Evolutionary conservation across 768 basidiomycete genomes (phyloP).

Genomic region (Kwoniella bestiolae): DNA sequence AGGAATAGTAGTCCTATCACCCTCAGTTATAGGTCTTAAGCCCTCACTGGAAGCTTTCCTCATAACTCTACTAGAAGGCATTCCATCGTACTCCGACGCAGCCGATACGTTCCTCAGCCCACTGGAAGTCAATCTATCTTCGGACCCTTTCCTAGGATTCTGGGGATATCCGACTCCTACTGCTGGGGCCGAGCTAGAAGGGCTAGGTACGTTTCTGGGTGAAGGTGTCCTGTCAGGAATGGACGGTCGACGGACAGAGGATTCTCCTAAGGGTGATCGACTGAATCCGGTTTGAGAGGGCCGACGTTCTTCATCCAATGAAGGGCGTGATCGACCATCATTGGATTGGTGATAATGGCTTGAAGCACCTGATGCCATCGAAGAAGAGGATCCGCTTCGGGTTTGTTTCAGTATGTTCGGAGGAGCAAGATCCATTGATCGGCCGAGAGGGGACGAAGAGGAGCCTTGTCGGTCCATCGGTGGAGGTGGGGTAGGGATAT

Average conservation of each 20-base stretch:
- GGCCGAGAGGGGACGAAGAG: slow-evolving; percentile 26
- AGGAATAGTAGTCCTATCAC: not conserved
- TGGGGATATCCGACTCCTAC: slow-evolving; percentile 16
- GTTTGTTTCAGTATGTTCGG: slow-evolving; percentile 26
- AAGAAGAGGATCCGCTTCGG: slow-evolving; percentile 45
- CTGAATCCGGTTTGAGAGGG: slow-evolving; percentile 24
- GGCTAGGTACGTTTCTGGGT: slow-evolving; percentile 7
- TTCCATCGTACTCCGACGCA: slow-evolving; percentile 19
- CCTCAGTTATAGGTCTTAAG: slow-evolving; percentile 15
- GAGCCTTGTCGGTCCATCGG: slow-evolving; percentile 21
- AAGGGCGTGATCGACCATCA: slow-evolving; percentile 22
- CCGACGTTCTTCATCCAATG: slow-evolving; percentile 34
- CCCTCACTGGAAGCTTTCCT: slow-evolving; percentile 17
- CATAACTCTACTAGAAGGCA: not conserved
- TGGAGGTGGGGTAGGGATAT: slow-evolving; percentile 9
- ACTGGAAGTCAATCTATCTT: slow-evolving; percentile 19
- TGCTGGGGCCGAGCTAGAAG: not conserved
- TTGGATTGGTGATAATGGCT: slow-evolving; percentile 29
- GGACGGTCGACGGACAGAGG: slow-evolving; percentile 15
- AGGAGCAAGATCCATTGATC: slow-evolving; percentile 31
- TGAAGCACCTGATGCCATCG: slow-evolving; percentile 32
- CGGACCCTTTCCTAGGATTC: slow-evolving; percentile 20
- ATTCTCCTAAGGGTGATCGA: slow-evolving; percentile 34
- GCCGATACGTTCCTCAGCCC: slow-evolving; percentile 22
- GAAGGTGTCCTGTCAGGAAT: slow-evolving; percentile 17